These are phyloP conservation scores for Zarea fungicola DNA, from an alignment of 2,329 filamentous ascomycete genomes.

Conservation along the genomic window DNA sequence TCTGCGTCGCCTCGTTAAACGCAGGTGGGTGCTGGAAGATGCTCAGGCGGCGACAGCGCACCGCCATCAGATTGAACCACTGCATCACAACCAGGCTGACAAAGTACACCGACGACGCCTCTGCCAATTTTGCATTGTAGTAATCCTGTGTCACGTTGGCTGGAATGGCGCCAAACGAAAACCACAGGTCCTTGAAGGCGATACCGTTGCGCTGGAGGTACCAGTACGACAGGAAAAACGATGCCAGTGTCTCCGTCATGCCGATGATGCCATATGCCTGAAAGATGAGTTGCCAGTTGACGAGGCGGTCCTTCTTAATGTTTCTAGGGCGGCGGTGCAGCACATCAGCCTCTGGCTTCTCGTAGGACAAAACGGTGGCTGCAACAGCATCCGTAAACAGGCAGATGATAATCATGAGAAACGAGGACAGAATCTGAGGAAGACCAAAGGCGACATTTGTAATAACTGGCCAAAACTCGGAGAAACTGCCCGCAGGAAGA, in stretches of 20 bases:
- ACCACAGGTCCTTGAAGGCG: slow-evolving; percentile 60
- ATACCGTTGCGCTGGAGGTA: slow-evolving; percentile 59
- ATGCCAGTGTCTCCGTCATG: slow-evolving; percentile 53
- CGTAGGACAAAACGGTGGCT: slow-evolving; percentile 69
- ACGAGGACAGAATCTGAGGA: slow-evolving; percentile 67
- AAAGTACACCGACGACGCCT: slow-evolving; percentile 71
- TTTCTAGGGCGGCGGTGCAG: slow-evolving; percentile 64
- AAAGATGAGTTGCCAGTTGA: slow-evolving; percentile 66
- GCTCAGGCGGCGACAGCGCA: slow-evolving; percentile 59
- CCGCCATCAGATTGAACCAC: slow-evolving; percentile 69
- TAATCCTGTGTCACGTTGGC: slow-evolving; percentile 47
- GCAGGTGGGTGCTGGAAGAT: slow-evolving; percentile 69
- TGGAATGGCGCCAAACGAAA: slow-evolving; percentile 56
- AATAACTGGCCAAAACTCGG: slow-evolving; percentile 71
- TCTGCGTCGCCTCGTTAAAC: slow-evolving; percentile 60
- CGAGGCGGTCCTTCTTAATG: slow-evolving; percentile 63
- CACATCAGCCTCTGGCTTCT: slow-evolving; percentile 71
- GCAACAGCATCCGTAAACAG: slow-evolving; percentile 75
- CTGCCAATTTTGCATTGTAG: slow-evolving; percentile 51
- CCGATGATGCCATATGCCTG: slow-evolving; percentile 71
- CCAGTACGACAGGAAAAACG: slow-evolving; percentile 63
- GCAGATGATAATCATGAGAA: slow-evolving; percentile 66
- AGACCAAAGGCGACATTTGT: slow-evolving; percentile 68
- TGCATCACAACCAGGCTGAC: slow-evolving; percentile 78
- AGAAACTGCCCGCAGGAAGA: slow-evolving; percentile 67